Percentiles rank a stretch among this genome's conserved stretches.
These are phyloP conservation scores for Paraphaeosphaeria minitans DNA, from an alignment of 2,329 filamentous ascomycete genomes.

Conservation along the genomic window DNA sequence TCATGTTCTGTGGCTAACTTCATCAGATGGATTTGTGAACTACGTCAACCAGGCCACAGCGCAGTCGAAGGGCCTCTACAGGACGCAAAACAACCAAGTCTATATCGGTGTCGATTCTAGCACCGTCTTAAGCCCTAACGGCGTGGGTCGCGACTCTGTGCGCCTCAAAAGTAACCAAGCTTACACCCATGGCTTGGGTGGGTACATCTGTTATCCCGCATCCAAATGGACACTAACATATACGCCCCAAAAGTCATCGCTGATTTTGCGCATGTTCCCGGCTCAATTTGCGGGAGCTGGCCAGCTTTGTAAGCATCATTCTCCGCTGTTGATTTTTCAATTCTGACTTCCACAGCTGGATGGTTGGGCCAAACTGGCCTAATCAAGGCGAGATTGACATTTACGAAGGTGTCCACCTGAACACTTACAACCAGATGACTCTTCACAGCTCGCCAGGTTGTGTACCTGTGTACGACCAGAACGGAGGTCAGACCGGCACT, in stretches of 20 bases:
- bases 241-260: slow-evolving; percentile 34
- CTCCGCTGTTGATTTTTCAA: not conserved
- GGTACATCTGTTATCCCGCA: too few relatives aligned
- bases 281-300: slow-evolving; percentile 46
- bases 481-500: slow-evolving; percentile 38
- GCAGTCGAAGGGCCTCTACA: slow-evolving; percentile 38
- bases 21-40: slow-evolving; percentile 44
- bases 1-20: not conserved
- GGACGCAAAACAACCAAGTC: slow-evolving; percentile 40
- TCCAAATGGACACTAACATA: too few relatives aligned
- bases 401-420: slow-evolving; percentile 46
- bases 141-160: slow-evolving; percentile 43
- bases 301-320: slow-evolving; percentile 41
- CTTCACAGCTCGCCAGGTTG: slow-evolving; percentile 46
- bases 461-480: slow-evolving; percentile 32
- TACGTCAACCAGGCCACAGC: slow-evolving; percentile 43
- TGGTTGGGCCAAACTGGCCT: slow-evolving; percentile 49
- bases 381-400: slow-evolving; percentile 46
- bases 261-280: slow-evolving; percentile 48
- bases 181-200: slow-evolving; percentile 41
- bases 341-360: slow-evolving; percentile 37
- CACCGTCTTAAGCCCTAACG: slow-evolving; percentile 37
- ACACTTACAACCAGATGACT: slow-evolving; percentile 44
- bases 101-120: slow-evolving; percentile 48
- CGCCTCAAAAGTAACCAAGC: slow-evolving; percentile 44